Conservation (phyloP, 257 asterid species). For the Echites panduratus region DNA sequence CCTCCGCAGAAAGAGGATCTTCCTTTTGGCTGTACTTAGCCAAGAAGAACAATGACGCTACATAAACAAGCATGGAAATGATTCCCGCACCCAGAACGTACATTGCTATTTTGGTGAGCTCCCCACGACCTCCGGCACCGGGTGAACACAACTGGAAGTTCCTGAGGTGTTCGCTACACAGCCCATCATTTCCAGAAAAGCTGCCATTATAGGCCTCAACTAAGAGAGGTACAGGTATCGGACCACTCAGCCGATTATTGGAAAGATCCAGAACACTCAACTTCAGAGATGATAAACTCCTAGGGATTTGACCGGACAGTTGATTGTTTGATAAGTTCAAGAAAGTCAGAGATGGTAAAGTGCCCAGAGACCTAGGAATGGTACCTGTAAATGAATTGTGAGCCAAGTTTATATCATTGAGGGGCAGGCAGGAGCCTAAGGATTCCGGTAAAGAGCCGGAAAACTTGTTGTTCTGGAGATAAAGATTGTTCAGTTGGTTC, state of each 20-base stretch:
- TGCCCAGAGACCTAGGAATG: conserved; percentile 55
- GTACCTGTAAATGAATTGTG: conserved; percentile 46
- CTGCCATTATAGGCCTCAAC: too few species aligned
- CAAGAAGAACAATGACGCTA: too few species aligned
- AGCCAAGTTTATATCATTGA: conserved; percentile 56
- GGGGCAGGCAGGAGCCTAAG: conserved; percentile 49
- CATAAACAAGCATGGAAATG: too few species aligned
- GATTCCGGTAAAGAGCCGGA: conserved; percentile 67
- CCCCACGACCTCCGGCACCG: too few species aligned
- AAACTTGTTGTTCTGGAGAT: conserved; percentile 49
- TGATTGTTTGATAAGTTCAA: conserved; percentile 63
- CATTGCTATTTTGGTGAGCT: too few species aligned
- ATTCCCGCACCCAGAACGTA: too few species aligned
- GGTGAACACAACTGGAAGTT: too few species aligned
- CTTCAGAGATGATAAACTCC: conserved; percentile 45
- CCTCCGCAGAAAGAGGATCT: too few species aligned
- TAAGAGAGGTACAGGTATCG: too few species aligned
- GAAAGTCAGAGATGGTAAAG: conserved; percentile 51
- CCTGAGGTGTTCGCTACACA: too few species aligned
- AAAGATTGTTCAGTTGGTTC: conserved; percentile 42
- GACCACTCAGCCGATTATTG: conserved; percentile 35
- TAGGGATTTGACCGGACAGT: conserved; percentile 66
- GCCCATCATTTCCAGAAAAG: too few species aligned
- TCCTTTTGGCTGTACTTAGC: too few species aligned
- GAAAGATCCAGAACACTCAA: conserved; percentile 75